Conservation (phyloP, 805 yeast genomes). For the Kluyveromyces dobzhanskii region DNA sequence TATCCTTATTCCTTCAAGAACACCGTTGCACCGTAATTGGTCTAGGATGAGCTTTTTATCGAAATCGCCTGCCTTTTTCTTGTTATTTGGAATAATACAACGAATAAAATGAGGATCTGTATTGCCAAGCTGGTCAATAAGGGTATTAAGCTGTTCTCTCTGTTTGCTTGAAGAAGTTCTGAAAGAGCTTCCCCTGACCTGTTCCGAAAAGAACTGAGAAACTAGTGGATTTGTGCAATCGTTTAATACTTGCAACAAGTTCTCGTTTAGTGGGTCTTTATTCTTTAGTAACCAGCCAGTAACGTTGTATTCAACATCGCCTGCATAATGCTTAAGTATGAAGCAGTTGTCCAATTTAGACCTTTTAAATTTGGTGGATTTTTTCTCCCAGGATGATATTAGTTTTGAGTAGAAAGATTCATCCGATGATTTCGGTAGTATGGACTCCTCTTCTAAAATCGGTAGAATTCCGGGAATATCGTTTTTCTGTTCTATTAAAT, state of each 20-base stretch:
- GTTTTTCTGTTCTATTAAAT: slow-evolving; percentile 64
- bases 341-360: slow-evolving; percentile 73
- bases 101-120: slow-evolving; percentile 97
- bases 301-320: slow-evolving; percentile 86
- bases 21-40: slow-evolving; percentile 95
- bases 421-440: slow-evolving; percentile 86
- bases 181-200: slow-evolving; percentile 33
- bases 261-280: slow-evolving; percentile 84
- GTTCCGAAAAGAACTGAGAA: slow-evolving; percentile 39
- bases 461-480: slow-evolving; percentile 76
- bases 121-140: slow-evolving; percentile 62
- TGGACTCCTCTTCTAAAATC: slow-evolving; percentile 87
- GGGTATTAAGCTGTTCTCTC: slow-evolving; percentile 66
- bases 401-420: slow-evolving; percentile 74
- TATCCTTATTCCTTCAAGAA: slow-evolving; percentile 92
- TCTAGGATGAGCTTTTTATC: slow-evolving; percentile 73
- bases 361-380: slow-evolving; percentile 53
- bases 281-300: slow-evolving; percentile 93
- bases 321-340: slow-evolving; percentile 87
- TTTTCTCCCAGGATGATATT: slow-evolving; percentile 50
- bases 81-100: slow-evolving; percentile 84
- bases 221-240: slow-evolving; percentile 52
- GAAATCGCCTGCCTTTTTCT: slow-evolving; percentile 61
- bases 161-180: slow-evolving; percentile 85
- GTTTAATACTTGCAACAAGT: slow-evolving; percentile 52